Conservation (phyloP, 441 rosid genomes). For the Iberis amara region DNA sequence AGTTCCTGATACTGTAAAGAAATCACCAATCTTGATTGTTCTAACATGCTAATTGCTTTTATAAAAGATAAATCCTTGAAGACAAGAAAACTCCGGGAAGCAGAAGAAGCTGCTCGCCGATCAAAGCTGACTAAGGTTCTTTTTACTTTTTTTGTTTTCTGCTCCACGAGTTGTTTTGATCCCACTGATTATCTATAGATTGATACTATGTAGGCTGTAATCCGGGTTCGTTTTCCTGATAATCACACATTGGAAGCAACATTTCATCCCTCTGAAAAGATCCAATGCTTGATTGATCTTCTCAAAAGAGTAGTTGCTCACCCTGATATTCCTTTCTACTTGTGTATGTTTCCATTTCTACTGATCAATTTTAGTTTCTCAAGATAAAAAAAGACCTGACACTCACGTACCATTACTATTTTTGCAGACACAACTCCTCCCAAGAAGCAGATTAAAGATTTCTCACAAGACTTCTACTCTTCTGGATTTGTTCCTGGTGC, state of each 20-base stretch:
- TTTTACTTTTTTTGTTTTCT: neutral
- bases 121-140: conserved; percentile 69
- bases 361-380: neutral
- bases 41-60: conserved; percentile 5
- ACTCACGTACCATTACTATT: neutral
- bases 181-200: neutral
- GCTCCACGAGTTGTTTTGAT: neutral
- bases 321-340: conserved; percentile 62
- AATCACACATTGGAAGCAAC: conserved; percentile 60
- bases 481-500: conserved; percentile 93
- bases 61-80: conserved; percentile 62
- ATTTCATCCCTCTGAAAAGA: conserved; percentile 69
- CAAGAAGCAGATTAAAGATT: conserved; percentile 68
- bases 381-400: neutral
- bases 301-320: conserved; percentile 51
- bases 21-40: neutral
- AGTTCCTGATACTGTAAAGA: neutral
- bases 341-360: conserved; percentile 58
- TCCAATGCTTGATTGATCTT: conserved; percentile 72
- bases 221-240: conserved; percentile 89
- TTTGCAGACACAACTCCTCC: conserved; percentile 84
- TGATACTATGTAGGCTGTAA: conserved; percentile 43
- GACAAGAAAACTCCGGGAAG: conserved; percentile 80
- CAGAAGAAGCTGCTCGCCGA: conserved; percentile 75
- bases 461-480: conserved; percentile 66